Conservation (phyloP, 163 green algal genomes). For the Scenedesmus sp. region DNA sequence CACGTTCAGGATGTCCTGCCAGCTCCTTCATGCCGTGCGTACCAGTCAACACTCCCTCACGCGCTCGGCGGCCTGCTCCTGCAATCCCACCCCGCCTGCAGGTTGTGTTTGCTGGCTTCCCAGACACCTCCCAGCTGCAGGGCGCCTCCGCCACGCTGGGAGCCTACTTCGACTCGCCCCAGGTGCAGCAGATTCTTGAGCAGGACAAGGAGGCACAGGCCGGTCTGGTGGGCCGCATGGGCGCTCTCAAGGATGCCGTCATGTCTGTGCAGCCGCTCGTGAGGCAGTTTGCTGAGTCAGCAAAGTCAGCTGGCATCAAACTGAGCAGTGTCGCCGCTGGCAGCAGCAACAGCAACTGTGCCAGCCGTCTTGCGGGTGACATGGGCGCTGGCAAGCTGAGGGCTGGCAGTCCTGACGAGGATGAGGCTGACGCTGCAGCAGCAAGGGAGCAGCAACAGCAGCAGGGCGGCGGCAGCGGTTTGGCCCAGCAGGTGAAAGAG, state of each 20-base stretch:
- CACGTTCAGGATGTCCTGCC: not conserved
- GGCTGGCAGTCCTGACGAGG: not conserved
- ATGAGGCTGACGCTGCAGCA: not conserved
- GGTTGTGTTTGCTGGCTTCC: constrained; percentile 42
- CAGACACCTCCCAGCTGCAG: constrained; percentile 32
- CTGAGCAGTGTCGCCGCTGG: not conserved
- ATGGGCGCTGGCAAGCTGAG: not conserved
- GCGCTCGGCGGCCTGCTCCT: not conserved
- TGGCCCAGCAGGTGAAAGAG: not conserved
- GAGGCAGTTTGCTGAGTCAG: constrained; percentile 24
- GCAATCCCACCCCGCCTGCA: not conserved
- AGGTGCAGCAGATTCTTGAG: constrained; percentile 31
- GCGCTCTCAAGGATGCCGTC: constrained; percentile 20
- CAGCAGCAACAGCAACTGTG: not conserved
- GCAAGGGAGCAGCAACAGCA: constrained; percentile 1
- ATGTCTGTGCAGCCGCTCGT: constrained; percentile 36
- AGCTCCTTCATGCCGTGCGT: not conserved
- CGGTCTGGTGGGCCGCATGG: constrained; percentile 17
- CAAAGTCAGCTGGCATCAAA: constrained; percentile 24
- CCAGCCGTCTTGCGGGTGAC: not conserved
- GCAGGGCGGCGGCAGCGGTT: not conserved
- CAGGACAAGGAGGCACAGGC: constrained; percentile 2
- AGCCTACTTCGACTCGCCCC: constrained; percentile 41
- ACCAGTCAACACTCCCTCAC: no score
- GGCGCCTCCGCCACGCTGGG: constrained; percentile 9